Conservation (phyloP, 495 filamentous ascomycete species). For the Chaetomium tenue region DNA sequence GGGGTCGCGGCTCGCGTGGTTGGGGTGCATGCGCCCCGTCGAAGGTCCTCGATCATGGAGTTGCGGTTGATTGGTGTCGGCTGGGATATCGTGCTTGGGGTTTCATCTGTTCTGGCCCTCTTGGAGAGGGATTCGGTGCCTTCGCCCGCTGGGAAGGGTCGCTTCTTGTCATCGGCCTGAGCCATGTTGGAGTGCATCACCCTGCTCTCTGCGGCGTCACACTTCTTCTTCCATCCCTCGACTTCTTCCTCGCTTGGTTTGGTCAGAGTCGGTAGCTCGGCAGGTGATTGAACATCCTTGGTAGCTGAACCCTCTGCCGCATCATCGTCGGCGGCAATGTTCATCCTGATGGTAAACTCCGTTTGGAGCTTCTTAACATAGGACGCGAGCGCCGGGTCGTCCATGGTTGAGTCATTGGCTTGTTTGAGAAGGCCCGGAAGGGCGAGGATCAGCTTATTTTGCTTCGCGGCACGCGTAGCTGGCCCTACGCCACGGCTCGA, state of each 20-base stretch:
- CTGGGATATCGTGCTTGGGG: neutral
- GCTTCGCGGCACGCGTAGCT: conserved; percentile 40
- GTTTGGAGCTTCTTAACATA: conserved; percentile 72
- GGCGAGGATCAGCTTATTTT: conserved; percentile 63
- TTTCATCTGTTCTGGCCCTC: neutral
- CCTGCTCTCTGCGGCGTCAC: conserved; percentile 16
- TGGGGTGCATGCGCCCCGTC: neutral
- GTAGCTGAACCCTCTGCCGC: conserved; percentile 13
- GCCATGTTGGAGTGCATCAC: conserved; percentile 22
- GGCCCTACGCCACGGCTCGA: conserved; percentile 56
- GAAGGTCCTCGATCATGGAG: conserved; percentile 13
- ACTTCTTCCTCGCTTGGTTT: conserved; percentile 20
- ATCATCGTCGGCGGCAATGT: conserved; percentile 49
- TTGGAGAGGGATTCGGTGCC: neutral
- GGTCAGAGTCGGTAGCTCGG: neutral
- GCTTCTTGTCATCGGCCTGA: neutral
- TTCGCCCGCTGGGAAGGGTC: neutral
- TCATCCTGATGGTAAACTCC: conserved; percentile 75
- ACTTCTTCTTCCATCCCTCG: conserved; percentile 12
- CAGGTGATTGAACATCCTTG: neutral
- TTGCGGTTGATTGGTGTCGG: conserved; percentile 10
- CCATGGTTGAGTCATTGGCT: conserved; percentile 65
- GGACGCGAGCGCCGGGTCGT: conserved; percentile 56
- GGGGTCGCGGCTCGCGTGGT: neutral
- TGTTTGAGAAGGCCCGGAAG: conserved; percentile 75